A percentile compares a stretch with the other conserved stretches of the same genome.
These are phyloP conservation scores for Vigna unguiculata DNA, from an alignment of 306 rosid species.

Conservation along the genomic window DNA sequence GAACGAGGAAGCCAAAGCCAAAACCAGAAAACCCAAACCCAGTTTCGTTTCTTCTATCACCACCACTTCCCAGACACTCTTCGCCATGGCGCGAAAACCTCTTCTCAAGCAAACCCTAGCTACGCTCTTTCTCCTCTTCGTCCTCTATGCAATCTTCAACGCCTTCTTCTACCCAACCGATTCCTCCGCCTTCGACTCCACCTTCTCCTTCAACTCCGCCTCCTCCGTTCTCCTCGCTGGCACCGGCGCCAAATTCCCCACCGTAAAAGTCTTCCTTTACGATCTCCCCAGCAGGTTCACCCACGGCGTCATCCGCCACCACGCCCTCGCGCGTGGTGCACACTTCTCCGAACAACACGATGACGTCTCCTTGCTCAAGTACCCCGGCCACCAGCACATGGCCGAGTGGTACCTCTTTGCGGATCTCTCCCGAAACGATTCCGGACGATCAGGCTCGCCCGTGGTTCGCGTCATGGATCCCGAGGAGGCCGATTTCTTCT, in stretches of 20 bases:
- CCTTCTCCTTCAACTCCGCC: constrained; percentile 46
- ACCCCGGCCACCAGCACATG: constrained; percentile 99
- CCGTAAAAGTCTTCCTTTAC: constrained; percentile 64
- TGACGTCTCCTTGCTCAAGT: constrained; percentile 51
- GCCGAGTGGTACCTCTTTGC: constrained; percentile 86
- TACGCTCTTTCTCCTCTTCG: constrained; percentile 49
- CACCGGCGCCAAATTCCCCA: not conserved
- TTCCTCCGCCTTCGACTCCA: constrained; percentile 48
- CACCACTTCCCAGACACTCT: constrained; percentile 23
- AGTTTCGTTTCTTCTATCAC: not conserved
- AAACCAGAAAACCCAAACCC: constrained; percentile 43
- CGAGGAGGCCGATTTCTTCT: constrained; percentile 86
- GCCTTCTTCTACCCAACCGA: constrained; percentile 53
- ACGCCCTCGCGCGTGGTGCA: constrained; percentile 78
- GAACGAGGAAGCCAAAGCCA: constrained; percentile 45
- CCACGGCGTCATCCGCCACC: constrained; percentile 69
- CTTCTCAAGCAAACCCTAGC: constrained; percentile 66
- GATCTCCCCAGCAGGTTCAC: constrained; percentile 79
- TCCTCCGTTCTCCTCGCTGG: constrained; percentile 40
- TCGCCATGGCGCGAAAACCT: constrained; percentile 65
- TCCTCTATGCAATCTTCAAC: constrained; percentile 50
- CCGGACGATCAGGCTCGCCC: constrained; percentile 64
- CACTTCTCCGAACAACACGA: constrained; percentile 20
- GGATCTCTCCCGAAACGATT: constrained; percentile 65
- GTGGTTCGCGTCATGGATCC: constrained; percentile 72